Conservation (phyloP, 78 protist genomes). For the Creolimax fragrantissima region DNA sequence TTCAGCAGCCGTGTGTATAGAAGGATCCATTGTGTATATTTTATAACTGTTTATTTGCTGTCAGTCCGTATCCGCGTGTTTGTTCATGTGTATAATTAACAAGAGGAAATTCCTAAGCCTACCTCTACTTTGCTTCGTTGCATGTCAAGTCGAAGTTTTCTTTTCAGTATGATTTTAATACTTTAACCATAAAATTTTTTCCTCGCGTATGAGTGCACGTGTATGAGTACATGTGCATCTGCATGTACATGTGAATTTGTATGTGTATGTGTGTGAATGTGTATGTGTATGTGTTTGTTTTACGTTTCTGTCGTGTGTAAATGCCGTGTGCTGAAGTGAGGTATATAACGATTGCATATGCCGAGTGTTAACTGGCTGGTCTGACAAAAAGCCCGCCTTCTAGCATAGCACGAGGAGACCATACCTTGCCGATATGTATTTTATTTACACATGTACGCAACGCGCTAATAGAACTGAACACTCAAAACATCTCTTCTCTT, state of each 20-base stretch:
- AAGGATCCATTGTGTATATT: neutral
- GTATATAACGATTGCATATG: too few species aligned
- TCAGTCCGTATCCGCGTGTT: too few species aligned
- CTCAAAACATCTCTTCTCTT: too few species aligned
- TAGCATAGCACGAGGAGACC: too few species aligned
- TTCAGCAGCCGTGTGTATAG: neutral
- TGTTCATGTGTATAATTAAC: too few species aligned
- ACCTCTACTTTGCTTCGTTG: too few species aligned
- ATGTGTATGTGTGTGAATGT: neutral
- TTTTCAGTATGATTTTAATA: neutral
- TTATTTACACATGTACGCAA: neutral
- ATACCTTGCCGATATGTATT: too few species aligned
- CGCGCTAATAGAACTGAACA: neutral
- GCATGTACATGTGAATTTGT: neutral
- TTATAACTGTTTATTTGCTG: too few species aligned
- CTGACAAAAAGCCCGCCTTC: too few species aligned
- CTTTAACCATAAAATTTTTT: neutral
- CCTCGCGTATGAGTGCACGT: neutral
- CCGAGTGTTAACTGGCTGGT: too few species aligned
- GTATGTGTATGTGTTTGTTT: neutral
- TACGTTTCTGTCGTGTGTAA: neutral
- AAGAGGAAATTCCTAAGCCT: too few species aligned
- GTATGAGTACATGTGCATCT: neutral
- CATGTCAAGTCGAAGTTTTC: neutral
- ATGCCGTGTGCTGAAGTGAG: too few species aligned